Percentiles rank a stretch among this genome's conserved stretches.
Evolutionary conservation across 2,329 filamentous ascomycete species (phyloP).

Genomic region (Penicillium vulpinum): DNA sequence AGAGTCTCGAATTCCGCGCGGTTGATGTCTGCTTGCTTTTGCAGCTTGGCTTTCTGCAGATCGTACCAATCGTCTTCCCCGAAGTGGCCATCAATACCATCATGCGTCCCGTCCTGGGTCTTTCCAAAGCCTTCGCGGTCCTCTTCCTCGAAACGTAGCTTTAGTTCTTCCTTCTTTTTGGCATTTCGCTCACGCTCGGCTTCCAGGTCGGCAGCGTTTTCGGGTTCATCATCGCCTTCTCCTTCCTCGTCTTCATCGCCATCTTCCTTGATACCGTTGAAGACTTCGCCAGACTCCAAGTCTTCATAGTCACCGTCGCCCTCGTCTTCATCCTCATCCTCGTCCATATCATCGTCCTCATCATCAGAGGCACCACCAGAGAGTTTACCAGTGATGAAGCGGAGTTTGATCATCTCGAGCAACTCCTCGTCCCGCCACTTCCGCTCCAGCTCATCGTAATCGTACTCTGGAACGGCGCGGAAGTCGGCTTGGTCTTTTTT

Average conservation of each 20-base stretch:
- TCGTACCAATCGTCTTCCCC: conserved; percentile 99
- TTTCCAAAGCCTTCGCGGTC: conserved; percentile 87
- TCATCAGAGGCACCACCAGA: conserved; percentile 57
- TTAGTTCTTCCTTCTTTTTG: conserved; percentile 88
- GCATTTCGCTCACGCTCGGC: conserved; percentile 90
- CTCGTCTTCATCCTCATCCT: conserved; percentile 61
- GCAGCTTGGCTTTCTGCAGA: conserved; percentile 86
- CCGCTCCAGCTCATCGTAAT: conserved; percentile 76
- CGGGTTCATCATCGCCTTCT: conserved; percentile 53
- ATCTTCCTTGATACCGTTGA: conserved; percentile 45
- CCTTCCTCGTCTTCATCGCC: conserved; percentile 50
- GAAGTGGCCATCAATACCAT: conserved; percentile 69
- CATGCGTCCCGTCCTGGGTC: conserved; percentile 80
- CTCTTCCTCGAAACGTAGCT: conserved; percentile 92
- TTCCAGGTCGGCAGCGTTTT: conserved; percentile 60
- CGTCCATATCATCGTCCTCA: conserved; percentile 52
- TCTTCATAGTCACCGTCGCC: conserved; percentile 84
- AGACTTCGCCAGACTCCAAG: conserved; percentile 71
- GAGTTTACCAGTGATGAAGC: conserved; percentile 72
- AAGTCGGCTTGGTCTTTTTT: conserved; percentile 63
- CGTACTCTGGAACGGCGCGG: conserved; percentile 72
- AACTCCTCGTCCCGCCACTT: conserved; percentile 84
- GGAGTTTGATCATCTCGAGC: conserved; percentile 69
- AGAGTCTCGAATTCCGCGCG: conserved; percentile 86
- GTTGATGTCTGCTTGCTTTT: conserved; percentile 97